Evolutionary conservation across 179 eudicot species (phyloP).

Genomic region (Carnegiea gigantea): DNA sequence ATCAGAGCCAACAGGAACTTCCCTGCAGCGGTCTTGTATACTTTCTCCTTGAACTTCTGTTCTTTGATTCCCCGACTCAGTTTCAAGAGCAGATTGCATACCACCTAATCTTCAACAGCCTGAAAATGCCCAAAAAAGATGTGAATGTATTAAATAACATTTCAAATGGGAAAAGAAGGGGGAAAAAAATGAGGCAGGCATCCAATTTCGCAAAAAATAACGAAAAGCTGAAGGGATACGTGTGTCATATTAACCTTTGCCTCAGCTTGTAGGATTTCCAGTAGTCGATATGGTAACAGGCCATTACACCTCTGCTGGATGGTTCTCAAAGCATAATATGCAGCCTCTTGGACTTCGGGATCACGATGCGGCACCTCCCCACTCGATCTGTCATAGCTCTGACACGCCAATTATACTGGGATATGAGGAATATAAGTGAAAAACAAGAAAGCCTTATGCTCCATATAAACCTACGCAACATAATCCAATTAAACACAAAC

Average conservation of each 20-base stretch:
- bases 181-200: not conserved
- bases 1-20: conserved; percentile 19
- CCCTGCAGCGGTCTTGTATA: conserved; percentile 36
- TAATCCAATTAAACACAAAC: not conserved
- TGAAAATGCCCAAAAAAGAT: conserved; percentile 21
- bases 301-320: conserved; percentile 47
- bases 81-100: conserved; percentile 42
- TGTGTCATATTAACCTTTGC: conserved; percentile 34
- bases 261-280: conserved; percentile 50
- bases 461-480: not conserved
- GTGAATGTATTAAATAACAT: not conserved
- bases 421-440: not conserved
- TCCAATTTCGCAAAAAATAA: not conserved
- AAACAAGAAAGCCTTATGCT: not conserved
- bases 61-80: conserved; percentile 36
- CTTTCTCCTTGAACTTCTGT: conserved; percentile 42
- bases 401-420: not conserved
- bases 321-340: conserved; percentile 46
- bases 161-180: not conserved
- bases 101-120: conserved; percentile 38
- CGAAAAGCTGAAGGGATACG: not conserved
- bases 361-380: conserved; percentile 65
- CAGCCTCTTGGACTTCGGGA: conserved; percentile 68
- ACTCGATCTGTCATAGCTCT: conserved; percentile 22
- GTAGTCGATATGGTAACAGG: conserved; percentile 41